A percentile compares a stretch with the other conserved stretches of the same genome.
Evolutionary conservation across 1,284 basidiomycete species (phyloP).

Genomic region (Erythrobasidium hasegawianum): DNA sequence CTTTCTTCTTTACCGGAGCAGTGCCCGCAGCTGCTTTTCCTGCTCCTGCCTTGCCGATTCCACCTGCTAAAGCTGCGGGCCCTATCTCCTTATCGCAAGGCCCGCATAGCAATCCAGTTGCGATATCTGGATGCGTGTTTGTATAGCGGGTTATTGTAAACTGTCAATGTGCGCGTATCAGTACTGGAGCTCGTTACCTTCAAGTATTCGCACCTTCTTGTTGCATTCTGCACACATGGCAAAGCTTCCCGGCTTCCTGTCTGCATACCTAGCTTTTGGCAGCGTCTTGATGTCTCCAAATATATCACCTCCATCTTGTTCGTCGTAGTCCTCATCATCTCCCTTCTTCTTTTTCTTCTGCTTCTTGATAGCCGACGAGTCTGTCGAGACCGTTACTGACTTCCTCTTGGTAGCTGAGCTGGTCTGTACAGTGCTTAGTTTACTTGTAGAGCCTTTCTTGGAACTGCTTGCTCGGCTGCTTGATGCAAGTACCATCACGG

Average conservation of each 20-base stretch:
- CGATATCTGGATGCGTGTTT: slow-evolving; percentile 38
- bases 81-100: slow-evolving; percentile 42
- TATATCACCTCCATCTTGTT: slow-evolving; percentile 55
- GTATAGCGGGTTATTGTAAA: slow-evolving; percentile 39
- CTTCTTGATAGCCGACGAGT: slow-evolving; percentile 50
- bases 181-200: slow-evolving; percentile 36
- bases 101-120: slow-evolving; percentile 40
- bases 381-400: slow-evolving; percentile 42
- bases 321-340: slow-evolving; percentile 54
- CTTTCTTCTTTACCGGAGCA: slow-evolving; percentile 35
- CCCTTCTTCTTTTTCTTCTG: slow-evolving; percentile 52
- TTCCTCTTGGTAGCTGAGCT: slow-evolving; percentile 37
- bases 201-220: slow-evolving; percentile 53
- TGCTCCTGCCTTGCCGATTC: slow-evolving; percentile 17
- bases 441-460: not conserved
- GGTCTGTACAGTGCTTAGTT: slow-evolving; percentile 53
- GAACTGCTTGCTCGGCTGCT: slow-evolving; percentile 4
- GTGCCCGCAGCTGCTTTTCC: slow-evolving; percentile 22
- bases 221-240: slow-evolving; percentile 76
- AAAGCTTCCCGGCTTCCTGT: slow-evolving; percentile 72
- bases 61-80: slow-evolving; percentile 9
- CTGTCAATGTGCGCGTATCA: slow-evolving; percentile 30
- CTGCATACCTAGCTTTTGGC: slow-evolving; percentile 42
- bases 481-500: slow-evolving; percentile 6
- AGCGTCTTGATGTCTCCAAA: slow-evolving; percentile 51